Percentiles rank a stretch among this genome's conserved stretches.
Evolutionary conservation across 768 basidiomycete genomes (phyloP).

Genomic region (Mycena crocata): DNA sequence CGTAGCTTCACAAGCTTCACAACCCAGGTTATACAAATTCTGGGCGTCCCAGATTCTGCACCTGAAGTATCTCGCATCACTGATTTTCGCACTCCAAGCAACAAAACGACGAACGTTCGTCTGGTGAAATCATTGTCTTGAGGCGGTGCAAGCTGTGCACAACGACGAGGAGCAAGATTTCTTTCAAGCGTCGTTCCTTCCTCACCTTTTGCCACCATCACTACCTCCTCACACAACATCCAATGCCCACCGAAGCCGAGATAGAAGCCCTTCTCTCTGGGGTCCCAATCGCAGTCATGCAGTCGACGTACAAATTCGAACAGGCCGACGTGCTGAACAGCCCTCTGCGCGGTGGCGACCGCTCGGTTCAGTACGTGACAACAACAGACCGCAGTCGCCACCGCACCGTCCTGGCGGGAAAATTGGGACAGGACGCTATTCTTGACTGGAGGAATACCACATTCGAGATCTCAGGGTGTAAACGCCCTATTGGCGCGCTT

Average conservation of each 20-base stretch:
- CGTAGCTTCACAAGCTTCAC: too few species aligned
- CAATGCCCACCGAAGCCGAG: background rate
- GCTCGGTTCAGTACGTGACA: background rate
- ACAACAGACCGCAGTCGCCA: background rate
- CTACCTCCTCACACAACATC: too few species aligned
- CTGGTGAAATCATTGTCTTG: too few species aligned
- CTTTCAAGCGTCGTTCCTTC: too few species aligned
- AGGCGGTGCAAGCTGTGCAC: too few species aligned
- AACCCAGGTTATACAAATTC: too few species aligned
- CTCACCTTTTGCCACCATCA: too few species aligned
- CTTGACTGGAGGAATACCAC: background rate
- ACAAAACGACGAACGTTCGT: too few species aligned
- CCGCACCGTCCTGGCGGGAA: background rate
- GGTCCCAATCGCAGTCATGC: background rate
- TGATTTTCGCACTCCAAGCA: too few species aligned
- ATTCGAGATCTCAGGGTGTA: background rate
- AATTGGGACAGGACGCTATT: background rate
- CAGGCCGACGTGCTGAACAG: background rate
- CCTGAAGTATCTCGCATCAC: too few species aligned
- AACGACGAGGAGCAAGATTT: too few species aligned
- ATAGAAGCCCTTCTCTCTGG: background rate
- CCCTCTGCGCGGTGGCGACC: background rate
- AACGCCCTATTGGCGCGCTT: background rate
- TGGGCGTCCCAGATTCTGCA: too few species aligned
- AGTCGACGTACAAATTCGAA: background rate